phyloP scores from a whole-genome alignment of 352 stramenopile species.

The Globisporangium abappressorium region DNA sequence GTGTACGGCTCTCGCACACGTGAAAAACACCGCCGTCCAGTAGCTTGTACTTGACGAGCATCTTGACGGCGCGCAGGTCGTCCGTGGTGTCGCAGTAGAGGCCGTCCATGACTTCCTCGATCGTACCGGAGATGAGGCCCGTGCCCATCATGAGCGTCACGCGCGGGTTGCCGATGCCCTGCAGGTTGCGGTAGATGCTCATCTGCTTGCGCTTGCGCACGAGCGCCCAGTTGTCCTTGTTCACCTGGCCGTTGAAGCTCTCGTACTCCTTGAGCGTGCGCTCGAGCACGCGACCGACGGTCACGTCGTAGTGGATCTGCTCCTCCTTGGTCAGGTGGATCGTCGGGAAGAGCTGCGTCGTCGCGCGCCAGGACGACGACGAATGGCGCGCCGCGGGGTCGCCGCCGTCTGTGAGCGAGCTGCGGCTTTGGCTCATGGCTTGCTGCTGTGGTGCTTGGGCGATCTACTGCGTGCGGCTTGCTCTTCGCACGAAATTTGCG shows the following conservation, averaged over 20 bases:
- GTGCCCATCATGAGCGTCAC: conserved; percentile 18
- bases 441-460: background rate
- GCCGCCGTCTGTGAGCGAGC: background rate
- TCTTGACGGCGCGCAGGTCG: conserved; percentile 28
- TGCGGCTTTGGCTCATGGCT: conserved; percentile 6
- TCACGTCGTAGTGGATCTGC: conserved; percentile 22
- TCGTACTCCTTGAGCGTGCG: conserved; percentile 18
- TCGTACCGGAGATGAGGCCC: conserved; percentile 7
- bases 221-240: conserved; percentile 14
- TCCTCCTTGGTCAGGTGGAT: conserved; percentile 20
- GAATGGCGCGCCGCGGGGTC: background rate
- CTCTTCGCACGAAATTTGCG: conserved; percentile 5
- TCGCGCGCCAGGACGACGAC: conserved; percentile 14
- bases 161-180: conserved; percentile 12
- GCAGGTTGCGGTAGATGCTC: conserved; percentile 18
- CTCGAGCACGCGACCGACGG: conserved; percentile 18
- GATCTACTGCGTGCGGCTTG: background rate
- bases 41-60: conserved; percentile 30
- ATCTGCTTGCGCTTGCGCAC: conserved; percentile 19
- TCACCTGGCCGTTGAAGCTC: conserved; percentile 13
- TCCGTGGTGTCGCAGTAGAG: conserved; percentile 41
- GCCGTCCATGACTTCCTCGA: conserved; percentile 36
- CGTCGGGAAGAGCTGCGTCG: conserved; percentile 19
- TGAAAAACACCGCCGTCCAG: conserved; percentile 37
- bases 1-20: conserved; percentile 26